These are phyloP conservation scores for Puya raimondii DNA, from an alignment of 176 grass and related monocot species.

Conservation along the genomic window DNA sequence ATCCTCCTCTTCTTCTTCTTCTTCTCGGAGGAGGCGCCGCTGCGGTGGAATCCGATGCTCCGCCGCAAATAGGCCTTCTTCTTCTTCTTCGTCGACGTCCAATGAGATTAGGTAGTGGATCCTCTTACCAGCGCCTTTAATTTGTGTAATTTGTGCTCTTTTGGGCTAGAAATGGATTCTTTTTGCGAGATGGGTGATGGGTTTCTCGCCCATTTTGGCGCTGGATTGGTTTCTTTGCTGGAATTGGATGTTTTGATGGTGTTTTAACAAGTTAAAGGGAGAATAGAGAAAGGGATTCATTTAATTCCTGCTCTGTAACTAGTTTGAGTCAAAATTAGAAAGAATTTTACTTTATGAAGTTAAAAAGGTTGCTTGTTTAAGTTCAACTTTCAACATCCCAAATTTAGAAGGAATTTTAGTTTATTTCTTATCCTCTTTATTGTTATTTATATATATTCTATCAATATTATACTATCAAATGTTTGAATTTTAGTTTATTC, in stretches of 20 bases:
- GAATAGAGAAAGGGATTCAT: neutral
- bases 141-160: neutral
- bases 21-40: slow-evolving; percentile 4
- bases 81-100: slow-evolving; percentile 22
- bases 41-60: slow-evolving; percentile 30
- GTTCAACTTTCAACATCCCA: too few relatives aligned
- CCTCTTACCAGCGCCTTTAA: neutral
- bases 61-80: slow-evolving; percentile 43
- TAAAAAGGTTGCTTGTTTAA: too few relatives aligned
- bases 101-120: slow-evolving; percentile 52
- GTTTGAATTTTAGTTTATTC: too few relatives aligned
- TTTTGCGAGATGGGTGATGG: neutral
- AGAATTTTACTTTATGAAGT: too few relatives aligned
- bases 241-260: slow-evolving; percentile 8
- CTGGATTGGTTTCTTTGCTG: neutral
- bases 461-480: too few relatives aligned
- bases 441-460: too few relatives aligned
- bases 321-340: too few relatives aligned
- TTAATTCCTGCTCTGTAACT: neutral
- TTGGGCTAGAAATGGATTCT: neutral
- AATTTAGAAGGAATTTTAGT: too few relatives aligned
- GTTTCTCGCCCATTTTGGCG: too few relatives aligned
- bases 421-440: too few relatives aligned
- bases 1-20: neutral
- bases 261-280: slow-evolving; percentile 11